Base-by-base conservation (phyloP, 805 yeast species). In the Diddensiella santjacobensis region DNA sequence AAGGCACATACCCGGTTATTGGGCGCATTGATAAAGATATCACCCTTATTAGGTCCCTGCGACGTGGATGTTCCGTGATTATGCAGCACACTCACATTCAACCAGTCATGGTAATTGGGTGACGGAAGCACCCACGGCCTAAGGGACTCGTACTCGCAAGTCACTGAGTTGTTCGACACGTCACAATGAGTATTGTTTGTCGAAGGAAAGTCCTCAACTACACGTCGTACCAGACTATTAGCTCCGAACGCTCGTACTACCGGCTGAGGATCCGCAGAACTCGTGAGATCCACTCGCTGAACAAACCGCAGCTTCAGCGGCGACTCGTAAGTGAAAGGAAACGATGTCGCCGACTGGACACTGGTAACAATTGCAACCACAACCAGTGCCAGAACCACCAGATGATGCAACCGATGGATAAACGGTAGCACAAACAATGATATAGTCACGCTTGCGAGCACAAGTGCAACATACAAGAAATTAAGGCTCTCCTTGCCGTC, bases 231-330 rank as follows among this genome's bases (percentile, higher is more conserved):
- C 48, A 70, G 71, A 6, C 79, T 80, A 18, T 66, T 64, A 54
- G 83, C 73, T 3, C 84, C 86, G 52, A 51, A 66, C 13, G 0
- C 81, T 73, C 20, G 64, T 17, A 79, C 80, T 24, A 58, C 59
- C 13, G 81, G 65, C 3, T 58, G 49, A 1, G 65, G 49, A 15
- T 53, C 51, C 31, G 67, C 60, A 0, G 42, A 40, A 10, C 49
- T 45, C 41, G 66, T 64, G 48, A 83, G 63, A 54, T 84, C 77
- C 45, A 84, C 71, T 1, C 70, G 67, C 64, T 89, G 90, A 30
- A 80, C 67, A 58, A 84, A 84, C 53, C 90, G 71, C 49, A 87
- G 69, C 62, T 87, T 89, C 63, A 87, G 62, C 3, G 96, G 96
- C 29, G 77, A 70, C 3, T 66, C 58, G 22, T 71, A 69, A 24